These are phyloP conservation scores for Kodamaea plutei DNA, from an alignment of 1,139 yeast species.

Conservation along the genomic window DNA sequence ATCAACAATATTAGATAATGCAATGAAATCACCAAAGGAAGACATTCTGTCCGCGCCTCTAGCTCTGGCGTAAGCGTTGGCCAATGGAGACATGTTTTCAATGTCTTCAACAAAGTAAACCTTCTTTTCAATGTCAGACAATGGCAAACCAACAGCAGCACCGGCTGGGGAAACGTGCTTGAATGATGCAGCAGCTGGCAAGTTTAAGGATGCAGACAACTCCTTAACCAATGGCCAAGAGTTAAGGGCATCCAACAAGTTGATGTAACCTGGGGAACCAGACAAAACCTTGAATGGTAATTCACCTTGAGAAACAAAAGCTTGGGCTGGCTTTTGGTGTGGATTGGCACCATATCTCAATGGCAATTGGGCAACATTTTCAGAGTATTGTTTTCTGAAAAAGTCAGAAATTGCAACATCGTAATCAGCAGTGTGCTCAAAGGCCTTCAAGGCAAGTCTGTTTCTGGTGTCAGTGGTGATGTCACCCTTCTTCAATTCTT, in stretches of 20 bases:
- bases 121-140: slow-evolving; percentile 86
- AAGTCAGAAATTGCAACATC: slow-evolving; percentile 94
- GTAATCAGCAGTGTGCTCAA: slow-evolving; percentile 97
- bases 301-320: slow-evolving; percentile 79
- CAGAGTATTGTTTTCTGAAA: slow-evolving; percentile 95
- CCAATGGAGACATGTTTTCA: slow-evolving; percentile 92
- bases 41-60: slow-evolving; percentile 99
- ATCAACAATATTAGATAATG: slow-evolving; percentile 93
- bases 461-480: slow-evolving; percentile 73
- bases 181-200: slow-evolving; percentile 98
- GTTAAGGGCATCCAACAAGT: slow-evolving; percentile 90
- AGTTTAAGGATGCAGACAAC: slow-evolving; percentile 85
- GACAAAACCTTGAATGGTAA: slow-evolving; percentile 90
- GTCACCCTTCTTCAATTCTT: slow-evolving; percentile 71
- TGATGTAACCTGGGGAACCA: slow-evolving; percentile 97
- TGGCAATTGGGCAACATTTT: slow-evolving; percentile 83
- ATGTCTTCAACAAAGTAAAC: slow-evolving; percentile 92
- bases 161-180: slow-evolving; percentile 99
- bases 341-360: slow-evolving; percentile 98
- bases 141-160: slow-evolving; percentile 94
- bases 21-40: slow-evolving; percentile 97
- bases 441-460: slow-evolving; percentile 88
- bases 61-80: slow-evolving; percentile 98
- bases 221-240: slow-evolving; percentile 99
- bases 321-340: slow-evolving; percentile 98